Conservation (phyloP, 2,329 filamentous ascomycete species). For the Cladobotryum mycophilum region DNA sequence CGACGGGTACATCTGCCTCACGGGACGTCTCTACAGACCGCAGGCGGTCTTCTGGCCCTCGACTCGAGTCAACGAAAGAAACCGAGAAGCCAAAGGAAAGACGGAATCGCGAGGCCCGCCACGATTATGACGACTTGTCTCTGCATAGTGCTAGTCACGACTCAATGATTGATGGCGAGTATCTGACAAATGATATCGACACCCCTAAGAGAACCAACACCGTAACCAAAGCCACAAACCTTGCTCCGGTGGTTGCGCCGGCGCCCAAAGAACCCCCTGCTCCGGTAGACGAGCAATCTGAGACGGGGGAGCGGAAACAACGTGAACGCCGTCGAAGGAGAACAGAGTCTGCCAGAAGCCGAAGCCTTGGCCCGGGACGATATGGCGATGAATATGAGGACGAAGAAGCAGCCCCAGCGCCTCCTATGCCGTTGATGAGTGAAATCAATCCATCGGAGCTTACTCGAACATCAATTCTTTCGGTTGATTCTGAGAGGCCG, state of each 20-base stretch:
- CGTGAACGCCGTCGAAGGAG: constrained; percentile 46
- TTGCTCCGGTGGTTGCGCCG: constrained; percentile 37
- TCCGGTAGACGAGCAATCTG: constrained; percentile 33
- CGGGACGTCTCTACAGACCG: constrained; percentile 52
- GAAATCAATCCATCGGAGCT: constrained; percentile 80
- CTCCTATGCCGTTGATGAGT: constrained; percentile 84
- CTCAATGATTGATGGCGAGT: constrained; percentile 34
- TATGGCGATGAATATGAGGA: constrained; percentile 47
- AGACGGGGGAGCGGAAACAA: constrained; percentile 45
- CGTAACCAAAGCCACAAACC: constrained; percentile 38
- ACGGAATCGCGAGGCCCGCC: constrained; percentile 48
- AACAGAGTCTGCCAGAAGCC: constrained; percentile 41
- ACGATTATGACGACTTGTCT: constrained; percentile 47
- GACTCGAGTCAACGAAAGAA: constrained; percentile 46
- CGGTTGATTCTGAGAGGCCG: constrained; percentile 69
- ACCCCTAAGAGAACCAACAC: constrained; percentile 42
- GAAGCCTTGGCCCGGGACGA: constrained; percentile 38
- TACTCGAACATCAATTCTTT: constrained; percentile 80
- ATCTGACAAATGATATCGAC: constrained; percentile 30
- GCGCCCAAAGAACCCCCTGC: constrained; percentile 28
- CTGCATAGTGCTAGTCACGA: constrained; percentile 43
- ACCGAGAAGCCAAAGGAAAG: constrained; percentile 44
- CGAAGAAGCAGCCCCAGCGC: constrained; percentile 47
- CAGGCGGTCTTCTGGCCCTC: constrained; percentile 56
- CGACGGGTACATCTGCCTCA: constrained; percentile 49